These are phyloP conservation scores for Echites panduratus DNA, from an alignment of 257 asterid species.

Conservation along the genomic window DNA sequence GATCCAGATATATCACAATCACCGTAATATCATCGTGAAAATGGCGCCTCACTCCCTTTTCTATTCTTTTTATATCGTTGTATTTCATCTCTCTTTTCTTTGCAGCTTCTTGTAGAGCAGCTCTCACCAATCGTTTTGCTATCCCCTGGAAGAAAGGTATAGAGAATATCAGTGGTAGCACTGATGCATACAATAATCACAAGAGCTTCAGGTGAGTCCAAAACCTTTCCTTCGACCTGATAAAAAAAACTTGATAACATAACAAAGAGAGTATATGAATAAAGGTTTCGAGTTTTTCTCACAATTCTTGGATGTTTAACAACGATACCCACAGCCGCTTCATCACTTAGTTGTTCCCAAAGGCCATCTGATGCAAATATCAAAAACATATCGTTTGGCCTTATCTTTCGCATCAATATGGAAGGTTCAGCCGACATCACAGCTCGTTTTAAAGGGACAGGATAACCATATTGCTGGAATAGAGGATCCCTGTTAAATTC, in stretches of 20 bases:
- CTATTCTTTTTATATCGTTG: conserved; percentile 29
- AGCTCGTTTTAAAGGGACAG: conserved; percentile 33
- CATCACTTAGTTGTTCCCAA: conserved; percentile 39
- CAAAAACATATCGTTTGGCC: conserved; percentile 32
- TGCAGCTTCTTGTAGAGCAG: conserved; percentile 37
- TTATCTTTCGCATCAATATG: conserved; percentile 23
- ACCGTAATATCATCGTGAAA: conserved; percentile 38
- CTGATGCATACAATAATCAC: background rate
- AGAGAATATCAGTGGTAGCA: background rate
- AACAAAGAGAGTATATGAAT: background rate
- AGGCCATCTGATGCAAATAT: conserved; percentile 47
- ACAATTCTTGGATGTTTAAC: conserved; percentile 28
- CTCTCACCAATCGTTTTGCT: conserved; percentile 35
- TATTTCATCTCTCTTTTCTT: conserved; percentile 37
- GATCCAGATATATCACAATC: conserved; percentile 33
- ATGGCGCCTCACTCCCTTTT: conserved; percentile 33
- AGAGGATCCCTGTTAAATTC: conserved; percentile 34
- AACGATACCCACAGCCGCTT: conserved; percentile 34
- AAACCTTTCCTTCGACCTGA: too few relatives aligned
- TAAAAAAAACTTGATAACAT: background rate
- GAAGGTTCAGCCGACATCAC: conserved; percentile 38
- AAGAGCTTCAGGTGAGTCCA: background rate
- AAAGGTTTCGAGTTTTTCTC: conserved; percentile 8
- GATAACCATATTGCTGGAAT: conserved; percentile 30
- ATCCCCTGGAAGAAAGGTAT: conserved; percentile 27